A percentile compares a stretch with the other conserved stretches of the same genome.
Conservation (phyloP, 2,329 filamentous ascomycete species). For the Gliomastix tumulicola region DNA sequence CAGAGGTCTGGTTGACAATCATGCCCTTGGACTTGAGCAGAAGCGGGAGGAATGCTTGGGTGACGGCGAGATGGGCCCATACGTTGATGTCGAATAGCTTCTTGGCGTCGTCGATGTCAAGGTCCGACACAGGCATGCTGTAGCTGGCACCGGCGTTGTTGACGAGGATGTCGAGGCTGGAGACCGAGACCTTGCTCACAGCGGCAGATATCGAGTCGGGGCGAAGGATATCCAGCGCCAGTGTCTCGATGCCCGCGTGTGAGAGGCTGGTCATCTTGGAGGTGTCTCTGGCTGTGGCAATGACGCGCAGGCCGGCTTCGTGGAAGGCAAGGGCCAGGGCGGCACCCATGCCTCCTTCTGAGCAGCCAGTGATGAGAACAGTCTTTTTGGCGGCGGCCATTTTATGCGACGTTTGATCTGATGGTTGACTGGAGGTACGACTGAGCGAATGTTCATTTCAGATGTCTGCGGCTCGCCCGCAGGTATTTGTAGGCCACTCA, state of each 20-base stretch:
- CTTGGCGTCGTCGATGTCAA: slow-evolving; percentile 20
- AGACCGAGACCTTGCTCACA: background rate
- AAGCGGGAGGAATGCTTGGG: slow-evolving; percentile 25
- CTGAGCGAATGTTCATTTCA: too few relatives aligned
- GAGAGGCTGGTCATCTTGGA: slow-evolving; percentile 18
- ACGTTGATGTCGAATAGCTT: slow-evolving; percentile 32
- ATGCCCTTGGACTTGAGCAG: slow-evolving; percentile 14
- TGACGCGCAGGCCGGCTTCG: slow-evolving; percentile 23
- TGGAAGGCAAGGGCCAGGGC: slow-evolving; percentile 29
- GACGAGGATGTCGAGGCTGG: slow-evolving; percentile 12
- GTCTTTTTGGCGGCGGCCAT: background rate
- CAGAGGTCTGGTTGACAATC: slow-evolving; percentile 15
- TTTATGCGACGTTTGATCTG: too few relatives aligned
- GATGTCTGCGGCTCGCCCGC: too few relatives aligned
- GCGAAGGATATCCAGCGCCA: slow-evolving; percentile 30
- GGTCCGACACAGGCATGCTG: slow-evolving; percentile 24
- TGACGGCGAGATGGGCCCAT: slow-evolving; percentile 25
- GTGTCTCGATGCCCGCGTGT: slow-evolving; percentile 20
- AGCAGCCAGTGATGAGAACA: slow-evolving; percentile 28
- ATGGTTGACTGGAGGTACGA: too few relatives aligned
- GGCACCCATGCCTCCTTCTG: slow-evolving; percentile 28
- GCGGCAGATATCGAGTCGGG: slow-evolving; percentile 16
- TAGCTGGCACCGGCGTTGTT: slow-evolving; percentile 24
- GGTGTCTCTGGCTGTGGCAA: slow-evolving; percentile 27
- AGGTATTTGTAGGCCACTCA: too few relatives aligned